Evolutionary conservation across 768 basidiomycete genomes (phyloP).

Genomic region (Daedaleopsis nitida): DNA sequence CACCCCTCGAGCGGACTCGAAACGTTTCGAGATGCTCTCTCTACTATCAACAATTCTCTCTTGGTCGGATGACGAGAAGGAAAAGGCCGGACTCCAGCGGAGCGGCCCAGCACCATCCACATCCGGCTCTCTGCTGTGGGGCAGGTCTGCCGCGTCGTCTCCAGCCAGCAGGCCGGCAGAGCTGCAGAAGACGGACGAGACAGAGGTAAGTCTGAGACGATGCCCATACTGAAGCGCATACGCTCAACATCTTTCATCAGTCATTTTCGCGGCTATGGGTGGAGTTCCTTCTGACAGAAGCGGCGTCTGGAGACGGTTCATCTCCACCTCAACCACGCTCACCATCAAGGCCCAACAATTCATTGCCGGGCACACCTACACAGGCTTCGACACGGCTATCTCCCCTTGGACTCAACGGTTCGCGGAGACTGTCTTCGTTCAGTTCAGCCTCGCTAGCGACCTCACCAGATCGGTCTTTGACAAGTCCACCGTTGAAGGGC

Average conservation of each 20-base stretch:
- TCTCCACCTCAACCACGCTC: constrained; percentile 25
- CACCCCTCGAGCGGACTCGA: constrained; percentile 89
- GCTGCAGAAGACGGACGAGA: constrained; percentile 79
- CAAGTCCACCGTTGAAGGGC: constrained; percentile 46
- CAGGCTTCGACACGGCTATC: constrained; percentile 19
- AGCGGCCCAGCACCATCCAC: constrained; percentile 27
- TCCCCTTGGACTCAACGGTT: constrained; percentile 30
- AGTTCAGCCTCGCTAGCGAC: constrained; percentile 40
- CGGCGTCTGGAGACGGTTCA: constrained; percentile 47
- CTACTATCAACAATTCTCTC: constrained; percentile 87
- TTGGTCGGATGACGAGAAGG: constrained; percentile 90
- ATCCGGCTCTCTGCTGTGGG: constrained; percentile 30
- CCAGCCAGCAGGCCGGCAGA: constrained; percentile 47
- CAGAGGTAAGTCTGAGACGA: constrained; percentile 59
- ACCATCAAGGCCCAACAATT: constrained; percentile 35
- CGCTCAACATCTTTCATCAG: constrained; percentile 41
- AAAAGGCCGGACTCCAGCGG: constrained; percentile 85
- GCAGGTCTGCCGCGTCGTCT: constrained; percentile 30
- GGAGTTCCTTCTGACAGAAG: constrained; percentile 95
- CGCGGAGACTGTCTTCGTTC: constrained; percentile 42
- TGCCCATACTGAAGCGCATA: not conserved
- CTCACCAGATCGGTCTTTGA: constrained; percentile 40
- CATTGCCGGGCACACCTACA: constrained; percentile 39
- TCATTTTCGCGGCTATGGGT: constrained; percentile 98
- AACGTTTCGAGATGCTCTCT: constrained; percentile 95